Evolutionary conservation across 1,284 basidiomycete genomes (phyloP), one percentile per base, ranked within the genome.

Genomic region (Trichosporon coremiiforme): DNA sequence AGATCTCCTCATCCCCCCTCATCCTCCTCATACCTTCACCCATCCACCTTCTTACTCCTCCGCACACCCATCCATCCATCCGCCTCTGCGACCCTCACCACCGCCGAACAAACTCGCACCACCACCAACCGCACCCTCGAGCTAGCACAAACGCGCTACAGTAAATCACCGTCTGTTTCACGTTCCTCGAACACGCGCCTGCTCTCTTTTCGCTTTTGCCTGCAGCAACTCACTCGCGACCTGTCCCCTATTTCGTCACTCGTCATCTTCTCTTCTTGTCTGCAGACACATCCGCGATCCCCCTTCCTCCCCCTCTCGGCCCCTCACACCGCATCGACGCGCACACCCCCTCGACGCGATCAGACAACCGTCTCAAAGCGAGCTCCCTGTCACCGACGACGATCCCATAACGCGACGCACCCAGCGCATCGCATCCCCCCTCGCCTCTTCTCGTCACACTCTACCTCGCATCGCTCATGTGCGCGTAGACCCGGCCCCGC

Each of bases 111-210:
- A 8, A 33, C 33, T 33, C 57, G 31, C 57, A n/a, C n/a, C n/a
- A 15, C 29, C 29, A 57, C 55, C 53, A 20, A 10, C 55, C n/a
- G 6, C 29, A n/a, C 7, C 17, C 5, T 1, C 29, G 25, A 31
- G 29, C 29, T 33, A 55, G 29, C 57, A 33, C 15, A 35, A n/a
- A 60, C 57, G 57, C 57, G 57, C 57, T 33, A 31, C 57, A 33
- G 6, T n/a, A n/a, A n/a, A 4, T 31, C 57, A 20, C 29, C 25
- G 1, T 60, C 57, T 33, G 57, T 60, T 60, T 60, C 57, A 60
- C 57, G 57, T 60, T 60, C 57, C 57, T 31, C 57, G 29, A 5
- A 60, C 57, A 60, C 57, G 57, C 57, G 57, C 57, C 57, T 60
- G 57, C n/a, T 60, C 57, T 60, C 57, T 60, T 60, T 60, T 60